Evolutionary conservation across 768 basidiomycete species (phyloP).

Genomic region (Xerocomus brunneocitrinus): DNA sequence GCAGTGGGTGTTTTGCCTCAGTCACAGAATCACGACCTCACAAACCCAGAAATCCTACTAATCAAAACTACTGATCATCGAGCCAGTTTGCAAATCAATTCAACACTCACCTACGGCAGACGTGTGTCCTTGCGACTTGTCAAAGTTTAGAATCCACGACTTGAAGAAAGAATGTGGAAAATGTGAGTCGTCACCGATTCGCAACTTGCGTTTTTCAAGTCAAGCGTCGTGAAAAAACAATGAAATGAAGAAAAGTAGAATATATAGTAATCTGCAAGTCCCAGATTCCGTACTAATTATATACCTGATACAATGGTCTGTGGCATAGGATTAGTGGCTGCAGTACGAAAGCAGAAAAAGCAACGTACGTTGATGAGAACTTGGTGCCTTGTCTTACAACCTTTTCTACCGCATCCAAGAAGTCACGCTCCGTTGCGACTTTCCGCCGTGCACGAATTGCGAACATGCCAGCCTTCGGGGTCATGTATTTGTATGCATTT

Average conservation of each 20-base stretch:
- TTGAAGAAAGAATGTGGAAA: background rate
- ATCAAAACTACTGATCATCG: too few species aligned
- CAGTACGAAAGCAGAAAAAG: background rate
- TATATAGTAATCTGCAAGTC: constrained; percentile 14
- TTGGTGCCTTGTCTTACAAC: constrained; percentile 97
- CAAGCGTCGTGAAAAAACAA: background rate
- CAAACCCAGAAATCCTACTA: too few species aligned
- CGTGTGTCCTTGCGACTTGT: background rate
- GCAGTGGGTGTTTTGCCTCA: too few species aligned
- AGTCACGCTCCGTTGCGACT: constrained; percentile 95
- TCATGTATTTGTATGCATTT: constrained; percentile 76
- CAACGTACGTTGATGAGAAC: constrained; percentile 88
- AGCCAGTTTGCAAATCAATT: too few species aligned
- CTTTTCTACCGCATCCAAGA: constrained; percentile 97
- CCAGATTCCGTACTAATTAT: constrained; percentile 57
- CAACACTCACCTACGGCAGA: too few species aligned
- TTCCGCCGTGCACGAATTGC: constrained; percentile 95
- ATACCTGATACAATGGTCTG: constrained; percentile 89
- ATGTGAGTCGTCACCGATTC: background rate
- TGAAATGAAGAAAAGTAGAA: constrained; percentile 5
- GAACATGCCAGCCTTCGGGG: constrained; percentile 96
- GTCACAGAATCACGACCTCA: too few species aligned
- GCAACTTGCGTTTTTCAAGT: background rate
- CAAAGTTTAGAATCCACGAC: background rate
- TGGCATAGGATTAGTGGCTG: constrained; percentile 6